Conservation (phyloP, 306 rosid genomes). For the Mucuna pruriens region DNA sequence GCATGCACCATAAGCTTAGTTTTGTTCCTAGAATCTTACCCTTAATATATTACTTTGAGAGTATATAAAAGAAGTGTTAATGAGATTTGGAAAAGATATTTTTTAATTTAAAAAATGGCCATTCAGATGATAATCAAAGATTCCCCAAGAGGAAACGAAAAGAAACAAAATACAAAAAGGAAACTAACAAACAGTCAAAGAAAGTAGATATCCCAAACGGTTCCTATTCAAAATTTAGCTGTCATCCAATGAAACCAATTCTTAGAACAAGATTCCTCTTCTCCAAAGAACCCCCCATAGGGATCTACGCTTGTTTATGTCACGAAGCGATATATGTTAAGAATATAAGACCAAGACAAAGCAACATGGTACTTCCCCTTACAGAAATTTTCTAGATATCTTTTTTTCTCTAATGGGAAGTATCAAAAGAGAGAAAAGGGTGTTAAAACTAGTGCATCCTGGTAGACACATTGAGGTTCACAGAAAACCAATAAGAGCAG, state of each 20-base stretch:
- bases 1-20: neutral
- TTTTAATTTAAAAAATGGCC: neutral
- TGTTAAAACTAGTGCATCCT: conserved; percentile 65
- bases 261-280: conserved; percentile 34
- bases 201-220: neutral
- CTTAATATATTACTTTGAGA: neutral
- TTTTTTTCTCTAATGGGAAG: conserved; percentile 31
- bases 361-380: conserved; percentile 25
- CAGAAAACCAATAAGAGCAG: conserved; percentile 55
- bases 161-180: neutral
- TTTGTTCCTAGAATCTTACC: neutral
- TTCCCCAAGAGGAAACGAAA: neutral
- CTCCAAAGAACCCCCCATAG: conserved; percentile 35
- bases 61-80: neutral
- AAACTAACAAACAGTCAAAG: neutral
- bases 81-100: neutral
- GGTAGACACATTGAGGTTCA: conserved; percentile 60
- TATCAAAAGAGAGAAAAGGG: conserved; percentile 38
- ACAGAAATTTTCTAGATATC: neutral
- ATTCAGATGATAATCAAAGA: neutral
- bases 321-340: neutral
- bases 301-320: conserved; percentile 24
- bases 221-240: neutral
- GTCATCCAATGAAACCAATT: neutral
- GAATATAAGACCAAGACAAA: conserved; percentile 21